Evolutionary conservation across 2,329 filamentous ascomycete species (phyloP).

Genomic region (Cercospora janseana): DNA sequence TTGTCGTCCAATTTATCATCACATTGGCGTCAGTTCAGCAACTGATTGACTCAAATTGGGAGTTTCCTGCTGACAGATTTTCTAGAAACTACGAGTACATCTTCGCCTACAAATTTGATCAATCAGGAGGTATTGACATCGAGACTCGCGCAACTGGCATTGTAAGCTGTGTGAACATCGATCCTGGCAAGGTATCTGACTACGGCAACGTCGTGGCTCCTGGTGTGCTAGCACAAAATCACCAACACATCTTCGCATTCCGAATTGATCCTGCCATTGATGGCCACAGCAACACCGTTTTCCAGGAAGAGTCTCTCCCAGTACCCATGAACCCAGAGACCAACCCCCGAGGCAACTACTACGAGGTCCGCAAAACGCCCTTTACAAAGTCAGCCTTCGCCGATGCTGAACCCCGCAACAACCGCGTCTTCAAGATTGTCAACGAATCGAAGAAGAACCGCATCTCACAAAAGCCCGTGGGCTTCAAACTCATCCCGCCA

Average conservation of each 20-base stretch:
- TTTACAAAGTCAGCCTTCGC: conserved; percentile 27
- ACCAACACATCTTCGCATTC: conserved; percentile 67
- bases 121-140: conserved; percentile 59
- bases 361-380: conserved; percentile 49
- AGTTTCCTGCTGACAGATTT: neutral
- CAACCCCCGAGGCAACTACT: conserved; percentile 63
- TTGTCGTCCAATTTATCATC: conserved; percentile 67
- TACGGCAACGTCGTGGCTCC: conserved; percentile 60
- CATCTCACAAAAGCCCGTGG: conserved; percentile 48
- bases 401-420: conserved; percentile 48
- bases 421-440: conserved; percentile 56
- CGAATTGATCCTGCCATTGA: conserved; percentile 66
- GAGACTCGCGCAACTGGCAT: conserved; percentile 67
- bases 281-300: conserved; percentile 52
- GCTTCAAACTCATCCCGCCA: conserved; percentile 50
- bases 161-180: conserved; percentile 57
- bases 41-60: neutral
- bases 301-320: conserved; percentile 54
- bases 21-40: conserved; percentile 55
- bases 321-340: conserved; percentile 51
- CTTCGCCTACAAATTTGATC: conserved; percentile 64
- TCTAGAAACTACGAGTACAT: conserved; percentile 66
- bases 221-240: conserved; percentile 65
- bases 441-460: conserved; percentile 50
- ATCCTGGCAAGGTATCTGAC: conserved; percentile 53